Percentiles rank a stretch among this genome's conserved stretches.
Evolutionary conservation across 2,329 filamentous ascomycete species (phyloP).

Genomic region (Aphanoascus verrucosus): DNA sequence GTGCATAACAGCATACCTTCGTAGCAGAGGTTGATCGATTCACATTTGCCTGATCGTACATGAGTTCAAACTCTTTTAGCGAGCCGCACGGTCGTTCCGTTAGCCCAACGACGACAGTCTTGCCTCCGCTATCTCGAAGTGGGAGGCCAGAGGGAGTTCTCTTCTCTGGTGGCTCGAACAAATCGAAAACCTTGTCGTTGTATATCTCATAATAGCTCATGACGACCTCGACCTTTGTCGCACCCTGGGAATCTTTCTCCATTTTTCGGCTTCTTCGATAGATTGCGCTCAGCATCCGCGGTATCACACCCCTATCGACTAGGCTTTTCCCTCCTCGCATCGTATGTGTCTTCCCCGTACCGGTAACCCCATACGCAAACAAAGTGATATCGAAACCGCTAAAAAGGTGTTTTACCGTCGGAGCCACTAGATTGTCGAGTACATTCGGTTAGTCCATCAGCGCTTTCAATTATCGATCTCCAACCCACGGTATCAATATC

Average conservation of each 20-base stretch:
- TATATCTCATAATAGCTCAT: constrained; percentile 96
- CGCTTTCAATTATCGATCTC: neutral
- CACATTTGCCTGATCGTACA: constrained; percentile 86
- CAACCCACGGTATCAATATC: neutral
- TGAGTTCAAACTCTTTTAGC: constrained; percentile 76
- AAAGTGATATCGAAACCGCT: constrained; percentile 72
- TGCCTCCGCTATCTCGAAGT: constrained; percentile 74
- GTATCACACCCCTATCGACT: constrained; percentile 78
- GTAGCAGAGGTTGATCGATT: constrained; percentile 83
- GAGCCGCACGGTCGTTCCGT: constrained; percentile 72
- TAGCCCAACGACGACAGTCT: constrained; percentile 75
- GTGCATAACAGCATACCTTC: constrained; percentile 42
- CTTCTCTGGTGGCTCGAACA: constrained; percentile 80
- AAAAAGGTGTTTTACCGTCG: constrained; percentile 85
- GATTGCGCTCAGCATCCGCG: constrained; percentile 70
- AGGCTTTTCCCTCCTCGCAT: constrained; percentile 86
- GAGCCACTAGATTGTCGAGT: constrained; percentile 52
- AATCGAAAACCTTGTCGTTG: constrained; percentile 87
- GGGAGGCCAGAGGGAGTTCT: constrained; percentile 70
- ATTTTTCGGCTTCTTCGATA: constrained; percentile 80
- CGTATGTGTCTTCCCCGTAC: constrained; percentile 89
- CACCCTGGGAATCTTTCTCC: constrained; percentile 61
- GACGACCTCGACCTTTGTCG: constrained; percentile 60
- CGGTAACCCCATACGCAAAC: constrained; percentile 87
- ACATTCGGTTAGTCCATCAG: constrained; percentile 1